A percentile compares a stretch with the other conserved stretches of the same genome.
Evolutionary conservation across 2,329 filamentous ascomycete species (phyloP).

Genomic region (Penicillium sclerotiorum): DNA sequence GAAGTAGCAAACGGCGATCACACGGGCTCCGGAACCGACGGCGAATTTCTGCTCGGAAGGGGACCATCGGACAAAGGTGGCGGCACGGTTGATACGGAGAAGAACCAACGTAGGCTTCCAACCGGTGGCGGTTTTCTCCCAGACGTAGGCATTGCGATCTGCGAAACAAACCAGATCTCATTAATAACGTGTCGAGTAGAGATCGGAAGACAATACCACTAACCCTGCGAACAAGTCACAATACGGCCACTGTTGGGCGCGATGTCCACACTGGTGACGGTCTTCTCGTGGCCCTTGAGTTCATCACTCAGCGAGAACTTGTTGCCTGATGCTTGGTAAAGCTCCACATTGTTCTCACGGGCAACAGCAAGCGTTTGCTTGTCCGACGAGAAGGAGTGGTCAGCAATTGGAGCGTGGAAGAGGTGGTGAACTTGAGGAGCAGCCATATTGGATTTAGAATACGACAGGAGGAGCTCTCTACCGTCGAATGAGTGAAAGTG

Average conservation of each 20-base stretch:
- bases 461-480: constrained; percentile 98
- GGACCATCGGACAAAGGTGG: constrained; percentile 96
- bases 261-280: constrained; percentile 93
- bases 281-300: constrained; percentile 95
- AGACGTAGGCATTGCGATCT: constrained; percentile 98
- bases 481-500: constrained; percentile 63
- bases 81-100: constrained; percentile 93
- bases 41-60: constrained; percentile 97
- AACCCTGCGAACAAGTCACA: constrained; percentile 95
- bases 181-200: not conserved
- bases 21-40: constrained; percentile 90
- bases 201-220: constrained; percentile 19
- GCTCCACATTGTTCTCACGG: constrained; percentile 84
- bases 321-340: constrained; percentile 74
- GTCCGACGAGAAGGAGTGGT: constrained; percentile 97
- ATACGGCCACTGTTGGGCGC: constrained; percentile 88
- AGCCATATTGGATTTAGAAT: constrained; percentile 66
- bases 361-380: constrained; percentile 85
- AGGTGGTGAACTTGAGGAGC: constrained; percentile 91
- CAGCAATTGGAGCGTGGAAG: constrained; percentile 93
- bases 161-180: not conserved
- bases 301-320: constrained; percentile 86
- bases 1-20: constrained; percentile 97
- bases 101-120: constrained; percentile 98
- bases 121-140: constrained; percentile 88